These are phyloP conservation scores for Aspergillus fischeri DNA, from an alignment of 2,329 filamentous ascomycete genomes.

Conservation along the genomic window DNA sequence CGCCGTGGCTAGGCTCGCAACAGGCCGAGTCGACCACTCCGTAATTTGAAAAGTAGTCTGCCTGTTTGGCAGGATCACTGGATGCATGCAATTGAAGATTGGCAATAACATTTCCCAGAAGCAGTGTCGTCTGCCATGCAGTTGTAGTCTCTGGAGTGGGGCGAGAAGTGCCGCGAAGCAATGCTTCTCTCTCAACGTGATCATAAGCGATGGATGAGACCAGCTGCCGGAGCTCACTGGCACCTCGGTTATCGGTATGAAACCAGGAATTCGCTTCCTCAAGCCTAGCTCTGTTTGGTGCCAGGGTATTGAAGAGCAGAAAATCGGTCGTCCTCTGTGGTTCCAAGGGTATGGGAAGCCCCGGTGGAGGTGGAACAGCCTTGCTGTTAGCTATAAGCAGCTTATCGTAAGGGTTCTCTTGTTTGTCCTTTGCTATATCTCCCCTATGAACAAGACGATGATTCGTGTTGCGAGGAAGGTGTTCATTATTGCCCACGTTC, in stretches of 20 bases:
- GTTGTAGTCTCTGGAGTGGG: slow-evolving; percentile 2
- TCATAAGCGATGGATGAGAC: slow-evolving; percentile 15
- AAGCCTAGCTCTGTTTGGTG: slow-evolving; percentile 1
- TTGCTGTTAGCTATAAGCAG: not conserved
- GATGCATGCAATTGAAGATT: slow-evolving; percentile 19
- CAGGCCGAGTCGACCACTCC: slow-evolving; percentile 7
- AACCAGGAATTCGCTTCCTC: slow-evolving; percentile 22
- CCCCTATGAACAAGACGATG: not conserved
- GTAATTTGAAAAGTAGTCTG: slow-evolving; percentile 16
- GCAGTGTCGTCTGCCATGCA: slow-evolving; percentile 13
- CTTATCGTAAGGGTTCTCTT: not conserved
- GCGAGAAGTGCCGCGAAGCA: not conserved
- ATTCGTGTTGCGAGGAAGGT: not conserved
- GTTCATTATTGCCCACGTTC: not conserved
- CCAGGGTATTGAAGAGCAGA: not conserved
- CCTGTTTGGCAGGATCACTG: slow-evolving; percentile 4
- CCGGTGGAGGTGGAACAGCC: slow-evolving; percentile 12
- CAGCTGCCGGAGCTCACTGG: slow-evolving; percentile 15
- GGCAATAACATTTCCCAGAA: slow-evolving; percentile 20
- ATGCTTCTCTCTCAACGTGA: slow-evolving; percentile 10
- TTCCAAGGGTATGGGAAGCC: slow-evolving; percentile 10
- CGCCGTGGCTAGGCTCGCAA: slow-evolving; percentile 11
- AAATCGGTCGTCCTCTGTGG: not conserved
- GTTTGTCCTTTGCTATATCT: not conserved
- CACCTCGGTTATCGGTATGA: slow-evolving; percentile 16